A percentile compares a stretch with the other conserved stretches of the same genome.
Evolutionary conservation across 306 rosid species (phyloP).

Genomic region (Cajanus cajan): DNA sequence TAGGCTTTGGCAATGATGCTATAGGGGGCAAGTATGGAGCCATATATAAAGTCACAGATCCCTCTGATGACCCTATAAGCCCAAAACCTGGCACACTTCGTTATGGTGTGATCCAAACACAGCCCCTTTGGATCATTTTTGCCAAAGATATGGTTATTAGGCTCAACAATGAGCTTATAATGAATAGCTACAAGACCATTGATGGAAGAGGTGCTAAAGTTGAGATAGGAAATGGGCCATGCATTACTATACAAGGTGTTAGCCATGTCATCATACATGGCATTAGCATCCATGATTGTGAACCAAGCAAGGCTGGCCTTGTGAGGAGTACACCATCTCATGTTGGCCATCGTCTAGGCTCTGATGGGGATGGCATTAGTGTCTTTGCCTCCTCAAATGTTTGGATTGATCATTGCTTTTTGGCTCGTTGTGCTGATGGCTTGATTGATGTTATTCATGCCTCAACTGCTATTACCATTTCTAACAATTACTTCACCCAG

Average conservation of each 20-base stretch:
- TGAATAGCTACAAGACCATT: constrained; percentile 68
- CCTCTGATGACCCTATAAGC: constrained; percentile 58
- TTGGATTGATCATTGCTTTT: constrained; percentile 82
- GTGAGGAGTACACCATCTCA: constrained; percentile 64
- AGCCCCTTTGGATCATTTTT: constrained; percentile 7
- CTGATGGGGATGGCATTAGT: constrained; percentile 75
- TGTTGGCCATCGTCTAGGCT: constrained; percentile 64
- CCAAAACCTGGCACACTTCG: constrained; percentile 79
- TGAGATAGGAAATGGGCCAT: constrained; percentile 74
- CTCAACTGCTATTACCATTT: constrained; percentile 71
- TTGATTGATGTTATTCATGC: constrained; percentile 69
- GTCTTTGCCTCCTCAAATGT: constrained; percentile 61
- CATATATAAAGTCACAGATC: constrained; percentile 56
- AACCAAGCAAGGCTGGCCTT: constrained; percentile 53
- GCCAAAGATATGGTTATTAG: neutral
- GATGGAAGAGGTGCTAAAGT: constrained; percentile 89
- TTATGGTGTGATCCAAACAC: constrained; percentile 66
- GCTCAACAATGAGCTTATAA: neutral
- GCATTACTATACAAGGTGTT: constrained; percentile 75
- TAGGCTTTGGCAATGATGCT: constrained; percentile 72
- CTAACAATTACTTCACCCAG: constrained; percentile 74
- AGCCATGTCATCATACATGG: constrained; percentile 87
- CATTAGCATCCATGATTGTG: constrained; percentile 80
- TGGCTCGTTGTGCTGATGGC: constrained; percentile 57
- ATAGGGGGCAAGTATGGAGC: constrained; percentile 69